Evolutionary conservation across 2,329 filamentous ascomycete species (phyloP).

Genomic region (Colletotrichum echinochloae): DNA sequence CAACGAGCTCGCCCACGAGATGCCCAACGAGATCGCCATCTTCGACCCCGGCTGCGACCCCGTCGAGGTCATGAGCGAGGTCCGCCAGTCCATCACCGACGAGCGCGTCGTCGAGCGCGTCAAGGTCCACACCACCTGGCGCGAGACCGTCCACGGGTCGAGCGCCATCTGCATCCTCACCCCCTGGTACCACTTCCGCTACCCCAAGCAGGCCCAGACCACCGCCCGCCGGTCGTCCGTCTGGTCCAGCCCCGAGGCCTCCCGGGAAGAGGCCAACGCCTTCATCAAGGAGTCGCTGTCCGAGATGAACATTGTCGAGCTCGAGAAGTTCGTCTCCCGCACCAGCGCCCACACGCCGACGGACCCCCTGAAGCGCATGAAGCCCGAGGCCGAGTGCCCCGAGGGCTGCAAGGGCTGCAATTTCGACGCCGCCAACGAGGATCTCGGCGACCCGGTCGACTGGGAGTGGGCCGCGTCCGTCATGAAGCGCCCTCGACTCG

Average conservation of each 20-base stretch:
- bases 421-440: slow-evolving; percentile 46
- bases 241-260: slow-evolving; percentile 32
- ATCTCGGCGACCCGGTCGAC: slow-evolving; percentile 61
- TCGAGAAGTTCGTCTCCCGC: slow-evolving; percentile 44
- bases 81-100: slow-evolving; percentile 60
- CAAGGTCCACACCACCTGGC: slow-evolving; percentile 61
- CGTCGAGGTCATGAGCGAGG: slow-evolving; percentile 62
- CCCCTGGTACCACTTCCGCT: slow-evolving; percentile 65
- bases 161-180: slow-evolving; percentile 63
- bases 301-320: slow-evolving; percentile 46
- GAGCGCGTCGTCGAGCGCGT: slow-evolving; percentile 69
- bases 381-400: slow-evolving; percentile 60
- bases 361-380: slow-evolving; percentile 57
- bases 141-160: slow-evolving; percentile 40
- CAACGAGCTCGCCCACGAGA: slow-evolving; percentile 72
- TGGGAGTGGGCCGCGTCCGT: slow-evolving; percentile 54
- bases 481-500: slow-evolving; percentile 42
- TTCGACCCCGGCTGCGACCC: slow-evolving; percentile 75
- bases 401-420: slow-evolving; percentile 61
- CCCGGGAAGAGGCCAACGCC: slow-evolving; percentile 32
- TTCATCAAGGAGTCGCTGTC: slow-evolving; percentile 41
- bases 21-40: slow-evolving; percentile 72
- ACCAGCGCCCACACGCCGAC: slow-evolving; percentile 51
- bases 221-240: slow-evolving; percentile 39
- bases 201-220: slow-evolving; percentile 43